Base-by-base conservation (phyloP, 2,329 filamentous ascomycete species). In the Colletotrichum sp. region DNA sequence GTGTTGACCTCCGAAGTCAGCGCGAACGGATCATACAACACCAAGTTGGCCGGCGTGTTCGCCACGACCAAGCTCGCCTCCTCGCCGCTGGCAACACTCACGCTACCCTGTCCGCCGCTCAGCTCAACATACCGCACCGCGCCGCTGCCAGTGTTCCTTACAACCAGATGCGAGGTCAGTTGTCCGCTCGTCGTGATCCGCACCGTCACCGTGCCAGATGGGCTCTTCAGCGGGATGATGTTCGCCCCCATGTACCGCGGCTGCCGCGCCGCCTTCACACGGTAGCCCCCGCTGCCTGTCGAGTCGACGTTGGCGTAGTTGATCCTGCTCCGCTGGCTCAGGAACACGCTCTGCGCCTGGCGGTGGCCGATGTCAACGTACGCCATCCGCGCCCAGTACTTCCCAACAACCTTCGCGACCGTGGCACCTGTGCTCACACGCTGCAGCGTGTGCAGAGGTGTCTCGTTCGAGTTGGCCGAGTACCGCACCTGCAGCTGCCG, bases 301-400 rank as follows among this genome's bases (percentile, higher is more conserved):
- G 81, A 76, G 71, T 88, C 85, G 7, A 88, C 80, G 75, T 87
- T 87, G 67, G 83, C 82, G 63, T 86, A 88, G 78, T 86, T 86
- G 68, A 88, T 78, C 15, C 76, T 75, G 3, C 78, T 77, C 8
- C 83, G 81, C 77, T 86, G 82, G 30, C 73, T 72, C 4, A 83
- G 78, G 80, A 87, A 89, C 48, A 82, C 74, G 2, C 82, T 78
- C 21, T 84, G 83, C 1, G 86, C 86, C 9, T 83, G 83, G 1
- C 82, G 76, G 77, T 90, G 86, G 6, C 86, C 87, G 32, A 90
- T 88, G 43, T 90, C 88, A 9, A 87, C 86, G 75, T 86, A 88
- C 6, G 88, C 88, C 88, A 90, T 90, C 73, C 85, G 85, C 3
- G 88, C 88, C 88, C 88, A 90, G 81, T 90, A 90, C 18, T 83